phyloP scores from a whole-genome alignment of 148 eudicot species.

The Polygonum maritimum region DNA sequence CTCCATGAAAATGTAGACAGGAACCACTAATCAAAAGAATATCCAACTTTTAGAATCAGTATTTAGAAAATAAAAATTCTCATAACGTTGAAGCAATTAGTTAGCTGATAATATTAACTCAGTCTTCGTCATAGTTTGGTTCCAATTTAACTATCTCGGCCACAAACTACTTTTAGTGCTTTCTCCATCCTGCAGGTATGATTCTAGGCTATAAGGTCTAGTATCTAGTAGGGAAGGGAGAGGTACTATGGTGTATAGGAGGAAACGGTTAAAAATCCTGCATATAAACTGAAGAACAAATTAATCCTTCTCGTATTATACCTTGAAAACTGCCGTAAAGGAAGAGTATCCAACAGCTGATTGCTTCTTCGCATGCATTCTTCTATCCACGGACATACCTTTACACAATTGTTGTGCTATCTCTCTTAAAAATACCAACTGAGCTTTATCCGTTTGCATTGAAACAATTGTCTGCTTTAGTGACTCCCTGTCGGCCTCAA shows the following conservation, averaged over 20 bases:
- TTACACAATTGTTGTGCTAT: conserved; percentile 86
- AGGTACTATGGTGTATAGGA: neutral
- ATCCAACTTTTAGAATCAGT: neutral
- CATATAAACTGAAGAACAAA: neutral
- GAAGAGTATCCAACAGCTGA: conserved; percentile 36
- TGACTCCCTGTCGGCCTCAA: conserved; percentile 95
- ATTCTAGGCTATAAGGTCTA: neutral
- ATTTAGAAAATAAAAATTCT: neutral
- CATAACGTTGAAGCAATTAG: neutral
- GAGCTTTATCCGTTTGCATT: conserved; percentile 95
- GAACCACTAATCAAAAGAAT: conserved; percentile 49
- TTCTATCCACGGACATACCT: conserved; percentile 55
- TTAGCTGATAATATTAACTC: neutral
- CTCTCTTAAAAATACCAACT: conserved; percentile 75
- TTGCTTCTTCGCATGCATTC: conserved; percentile 47
- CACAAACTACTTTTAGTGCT: neutral
- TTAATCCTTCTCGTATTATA: conserved; percentile 18
- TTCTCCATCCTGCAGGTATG: neutral
- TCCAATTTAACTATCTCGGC: neutral
- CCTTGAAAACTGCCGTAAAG: conserved; percentile 59
- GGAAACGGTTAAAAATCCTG: neutral
- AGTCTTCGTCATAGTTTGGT: neutral
- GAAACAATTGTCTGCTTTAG: conserved; percentile 84
- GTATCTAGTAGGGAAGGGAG: neutral
- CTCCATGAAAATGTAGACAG: conserved; percentile 65